These are phyloP conservation scores for Bertia moriformis DNA, from an alignment of 2,329 filamentous ascomycete genomes.

Conservation along the genomic window DNA sequence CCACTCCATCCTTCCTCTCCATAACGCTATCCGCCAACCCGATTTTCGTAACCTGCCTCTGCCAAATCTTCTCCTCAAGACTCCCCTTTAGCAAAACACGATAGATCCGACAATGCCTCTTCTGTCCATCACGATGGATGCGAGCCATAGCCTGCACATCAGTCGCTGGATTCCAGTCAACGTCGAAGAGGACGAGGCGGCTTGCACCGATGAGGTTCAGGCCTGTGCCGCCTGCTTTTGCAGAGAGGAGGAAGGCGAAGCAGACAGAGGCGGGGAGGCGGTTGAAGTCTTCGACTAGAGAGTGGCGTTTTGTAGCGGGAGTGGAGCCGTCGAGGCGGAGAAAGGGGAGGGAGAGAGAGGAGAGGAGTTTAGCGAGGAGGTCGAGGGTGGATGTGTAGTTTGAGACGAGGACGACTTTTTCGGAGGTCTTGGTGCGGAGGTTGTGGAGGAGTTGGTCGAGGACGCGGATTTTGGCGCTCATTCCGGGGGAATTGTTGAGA, in stretches of 20 bases:
- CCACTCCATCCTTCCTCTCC: conserved; percentile 43
- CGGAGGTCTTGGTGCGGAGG: conserved; percentile 42
- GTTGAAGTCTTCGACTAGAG: conserved; percentile 59
- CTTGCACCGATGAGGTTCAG: conserved; percentile 60
- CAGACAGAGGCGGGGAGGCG: conserved; percentile 32
- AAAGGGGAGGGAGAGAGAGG: conserved; percentile 42
- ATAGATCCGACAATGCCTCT: conserved; percentile 53
- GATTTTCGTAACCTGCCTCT: conserved; percentile 57
- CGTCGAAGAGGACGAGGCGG: conserved; percentile 56
- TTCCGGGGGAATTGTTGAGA: conserved; percentile 34
- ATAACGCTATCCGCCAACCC: conserved; percentile 59
- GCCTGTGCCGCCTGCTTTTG: conserved; percentile 57
- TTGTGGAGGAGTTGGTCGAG: conserved; percentile 50
- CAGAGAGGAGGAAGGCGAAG: conserved; percentile 60
- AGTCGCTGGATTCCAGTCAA: conserved; percentile 64
- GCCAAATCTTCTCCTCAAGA: conserved; percentile 63
- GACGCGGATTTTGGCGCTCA: conserved; percentile 52
- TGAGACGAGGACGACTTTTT: conserved; percentile 64
- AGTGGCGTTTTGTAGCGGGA: conserved; percentile 47
- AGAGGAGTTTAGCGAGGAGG: conserved; percentile 45
- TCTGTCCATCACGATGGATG: conserved; percentile 60
- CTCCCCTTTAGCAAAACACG: conserved; percentile 53
- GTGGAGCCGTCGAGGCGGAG: conserved; percentile 59
- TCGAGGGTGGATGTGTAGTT: conserved; percentile 63
- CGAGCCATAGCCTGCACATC: conserved; percentile 64